phyloP scores from a whole-genome alignment of 108 stramenopile species.

The Nannochloropsis salina region DNA sequence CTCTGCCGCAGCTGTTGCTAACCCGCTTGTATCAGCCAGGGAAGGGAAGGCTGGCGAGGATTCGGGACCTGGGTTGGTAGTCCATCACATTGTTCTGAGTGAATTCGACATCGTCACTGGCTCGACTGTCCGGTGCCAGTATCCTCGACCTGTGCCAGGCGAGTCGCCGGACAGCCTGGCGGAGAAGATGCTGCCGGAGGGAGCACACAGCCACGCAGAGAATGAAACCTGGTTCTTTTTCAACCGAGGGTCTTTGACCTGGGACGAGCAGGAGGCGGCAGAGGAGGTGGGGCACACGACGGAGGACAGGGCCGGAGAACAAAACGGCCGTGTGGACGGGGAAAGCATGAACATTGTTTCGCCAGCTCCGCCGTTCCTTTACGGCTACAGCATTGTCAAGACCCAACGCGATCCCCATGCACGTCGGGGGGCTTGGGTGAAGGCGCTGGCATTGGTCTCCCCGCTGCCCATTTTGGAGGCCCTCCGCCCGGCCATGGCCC shows the following conservation, averaged over 20 bases:
- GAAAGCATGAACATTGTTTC: background rate
- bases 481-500: conserved; percentile 42
- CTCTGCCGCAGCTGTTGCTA: background rate
- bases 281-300: background rate
- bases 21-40: too few relatives aligned
- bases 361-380: conserved; percentile 28
- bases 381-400: conserved; percentile 49
- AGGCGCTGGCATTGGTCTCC: conserved; percentile 41
- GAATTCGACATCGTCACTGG: conserved; percentile 57
- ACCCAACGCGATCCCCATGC: conserved; percentile 43
- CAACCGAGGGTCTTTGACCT: conserved; percentile 28
- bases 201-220: conserved; percentile 47
- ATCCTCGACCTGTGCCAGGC: conserved; percentile 46
- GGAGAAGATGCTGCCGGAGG: conserved; percentile 56
- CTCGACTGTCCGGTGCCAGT: conserved; percentile 53
- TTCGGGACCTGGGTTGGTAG: background rate
- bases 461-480: conserved; percentile 26
- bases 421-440: conserved; percentile 50
- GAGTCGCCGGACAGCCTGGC: conserved; percentile 48
- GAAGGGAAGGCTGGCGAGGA: too few relatives aligned
- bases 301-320: background rate
- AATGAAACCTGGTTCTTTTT: conserved; percentile 51
- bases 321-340: background rate
- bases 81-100: conserved; percentile 49
- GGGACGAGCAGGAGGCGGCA: conserved; percentile 40